phyloP scores from a whole-genome alignment of 495 filamentous ascomycete genomes.

The Pyrenopolyporus hunteri region DNA sequence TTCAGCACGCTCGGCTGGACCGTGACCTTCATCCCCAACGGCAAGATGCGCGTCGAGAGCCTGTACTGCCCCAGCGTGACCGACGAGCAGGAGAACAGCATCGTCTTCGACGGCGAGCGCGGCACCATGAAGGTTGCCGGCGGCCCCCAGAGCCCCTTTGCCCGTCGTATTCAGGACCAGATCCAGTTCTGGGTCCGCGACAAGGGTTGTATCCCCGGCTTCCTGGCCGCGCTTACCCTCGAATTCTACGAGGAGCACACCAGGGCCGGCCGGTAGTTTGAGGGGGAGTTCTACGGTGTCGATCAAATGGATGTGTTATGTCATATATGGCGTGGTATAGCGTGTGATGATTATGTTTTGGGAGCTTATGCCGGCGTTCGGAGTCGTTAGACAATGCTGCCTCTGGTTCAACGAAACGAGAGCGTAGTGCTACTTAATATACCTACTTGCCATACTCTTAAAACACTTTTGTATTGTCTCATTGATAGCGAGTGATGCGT shows the following conservation, averaged over 20 bases:
- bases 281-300: not conserved
- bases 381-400: not conserved
- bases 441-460: too few relatives aligned
- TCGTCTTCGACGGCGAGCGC: slow-evolving; percentile 95
- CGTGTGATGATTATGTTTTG: slow-evolving; percentile 13
- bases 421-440: too few relatives aligned
- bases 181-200: slow-evolving; percentile 95
- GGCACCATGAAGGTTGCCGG: slow-evolving; percentile 97
- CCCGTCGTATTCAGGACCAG: slow-evolving; percentile 76
- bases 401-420: not conserved
- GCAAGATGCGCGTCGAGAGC: slow-evolving; percentile 83
- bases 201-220: slow-evolving; percentile 87
- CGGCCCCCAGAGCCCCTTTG: slow-evolving; percentile 85
- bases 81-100: slow-evolving; percentile 82
- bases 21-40: slow-evolving; percentile 90
- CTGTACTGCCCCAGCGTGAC: slow-evolving; percentile 73
- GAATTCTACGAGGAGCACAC: slow-evolving; percentile 87
- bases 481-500: too few relatives aligned
- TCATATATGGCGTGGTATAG: slow-evolving; percentile 6
- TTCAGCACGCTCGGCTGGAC: slow-evolving; percentile 89
- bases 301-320: not conserved
- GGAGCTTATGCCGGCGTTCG: slow-evolving; percentile 7
- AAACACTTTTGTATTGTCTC: too few relatives aligned
- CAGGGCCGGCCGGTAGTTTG: slow-evolving; percentile 24
- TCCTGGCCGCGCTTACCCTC: slow-evolving; percentile 85